Base-by-base conservation (phyloP, 2,329 filamentous ascomycete genomes). In the Epichloe sp. region DNA sequence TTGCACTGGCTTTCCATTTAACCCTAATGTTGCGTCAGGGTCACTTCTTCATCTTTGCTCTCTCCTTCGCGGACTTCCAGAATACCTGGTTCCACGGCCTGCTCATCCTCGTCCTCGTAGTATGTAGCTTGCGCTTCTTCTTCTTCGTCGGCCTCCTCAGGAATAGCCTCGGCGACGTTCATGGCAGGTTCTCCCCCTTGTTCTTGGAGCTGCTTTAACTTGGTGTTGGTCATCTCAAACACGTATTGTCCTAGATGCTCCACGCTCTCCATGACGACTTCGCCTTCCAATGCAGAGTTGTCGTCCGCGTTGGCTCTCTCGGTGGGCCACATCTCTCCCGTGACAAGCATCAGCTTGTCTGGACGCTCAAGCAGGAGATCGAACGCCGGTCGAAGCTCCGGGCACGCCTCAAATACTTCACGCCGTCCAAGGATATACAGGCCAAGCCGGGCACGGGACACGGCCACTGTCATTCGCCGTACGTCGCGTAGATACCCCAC, bases 211-310 rank as follows among this genome's bases (percentile, higher is more conserved):
- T 79, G 74, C 61, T 72, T 67, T 37, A 78, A 57, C 61, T 68
- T 75, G 1, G 76, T 79, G 45, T 85, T 79, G 3, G 89, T 95
- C 88, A 98, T 98, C 67, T 98, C 88, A 64, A 81, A 95, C 21
- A 98, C 91, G 66, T 96, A 98, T 68, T 95, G 86, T 0, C 93
- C 93, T 37, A 98, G 68, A 70, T 98, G 93, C 71, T 98, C 91
- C 1, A 97, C 83, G 36, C 86, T 80, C 60, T 91, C 86, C 87
- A 98, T 97, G 19, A 80, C 74, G 1, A 82, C 83, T 59, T 79
- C 76, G 12, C 76, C 76, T 2, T 74, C 69, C 6, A 79, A 71
- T 6, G 71, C 63, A 6, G 56, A 56, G 4, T 60, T 60, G 45
- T 74, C 73, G 5, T 70, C 71, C 2, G 66, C 61, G 11, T 71